phyloP scores from a whole-genome alignment of 352 stramenopile genomes.

The Plasmopara halstedii region DNA sequence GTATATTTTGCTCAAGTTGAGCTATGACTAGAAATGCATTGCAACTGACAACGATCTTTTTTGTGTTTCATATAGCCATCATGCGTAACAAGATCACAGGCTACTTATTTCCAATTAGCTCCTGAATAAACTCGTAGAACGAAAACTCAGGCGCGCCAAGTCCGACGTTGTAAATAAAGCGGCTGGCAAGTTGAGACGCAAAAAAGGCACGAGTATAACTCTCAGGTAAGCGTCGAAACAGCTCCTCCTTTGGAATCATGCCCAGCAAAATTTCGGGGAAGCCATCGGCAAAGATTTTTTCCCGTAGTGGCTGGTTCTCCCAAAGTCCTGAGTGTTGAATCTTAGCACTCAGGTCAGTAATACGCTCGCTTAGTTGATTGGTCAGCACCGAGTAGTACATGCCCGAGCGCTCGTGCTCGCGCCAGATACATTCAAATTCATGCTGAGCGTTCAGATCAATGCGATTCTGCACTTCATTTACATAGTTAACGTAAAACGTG shows the following conservation, averaged over 20 bases:
- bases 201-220: conserved; percentile 78
- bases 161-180: conserved; percentile 74
- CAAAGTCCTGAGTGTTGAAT: conserved; percentile 72
- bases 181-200: conserved; percentile 69
- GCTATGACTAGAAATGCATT: no score
- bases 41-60: neutral
- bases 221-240: conserved; percentile 62
- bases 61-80: neutral
- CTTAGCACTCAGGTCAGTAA: conserved; percentile 76
- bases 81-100: neutral
- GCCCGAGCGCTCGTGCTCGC: conserved; percentile 55
- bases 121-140: conserved; percentile 83
- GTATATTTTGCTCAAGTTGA: no score
- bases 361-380: conserved; percentile 72
- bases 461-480: conserved; percentile 68
- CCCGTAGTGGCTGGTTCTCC: conserved; percentile 53
- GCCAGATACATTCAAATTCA: conserved; percentile 84
- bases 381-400: conserved; percentile 70
- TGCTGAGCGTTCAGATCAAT: conserved; percentile 73
- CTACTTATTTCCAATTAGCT: conserved; percentile 35
- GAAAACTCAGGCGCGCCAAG: conserved; percentile 69
- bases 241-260: conserved; percentile 51
- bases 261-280: conserved; percentile 62
- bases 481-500: conserved; percentile 70
- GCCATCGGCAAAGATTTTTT: conserved; percentile 68